phyloP scores from a whole-genome alignment of 148 eudicot species.

The Heliamphora exappendiculata region DNA sequence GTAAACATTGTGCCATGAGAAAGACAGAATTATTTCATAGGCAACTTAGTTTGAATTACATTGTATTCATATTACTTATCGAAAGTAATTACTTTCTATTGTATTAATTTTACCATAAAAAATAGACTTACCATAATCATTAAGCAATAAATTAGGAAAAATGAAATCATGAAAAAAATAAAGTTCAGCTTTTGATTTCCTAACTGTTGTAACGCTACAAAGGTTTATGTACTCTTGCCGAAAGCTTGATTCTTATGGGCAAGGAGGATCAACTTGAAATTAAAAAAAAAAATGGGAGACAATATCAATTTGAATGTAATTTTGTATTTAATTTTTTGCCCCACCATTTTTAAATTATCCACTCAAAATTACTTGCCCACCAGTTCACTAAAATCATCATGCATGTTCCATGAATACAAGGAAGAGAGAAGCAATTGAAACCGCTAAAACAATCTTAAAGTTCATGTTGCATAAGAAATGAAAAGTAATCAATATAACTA shows the following conservation, averaged over 20 bases:
- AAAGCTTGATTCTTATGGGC: background rate
- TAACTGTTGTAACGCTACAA: background rate
- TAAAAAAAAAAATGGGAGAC: background rate
- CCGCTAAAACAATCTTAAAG: background rate
- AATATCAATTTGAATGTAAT: background rate
- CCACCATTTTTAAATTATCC: background rate
- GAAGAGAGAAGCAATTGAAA: background rate
- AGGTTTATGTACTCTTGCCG: background rate
- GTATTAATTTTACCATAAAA: too few relatives aligned
- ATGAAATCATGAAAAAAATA: background rate
- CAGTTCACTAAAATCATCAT: background rate
- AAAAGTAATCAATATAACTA: background rate
- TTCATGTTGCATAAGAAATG: background rate
- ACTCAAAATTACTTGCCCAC: background rate
- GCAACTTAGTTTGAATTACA: too few relatives aligned
- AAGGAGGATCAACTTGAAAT: background rate
- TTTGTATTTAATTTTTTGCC: background rate
- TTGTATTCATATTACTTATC: too few relatives aligned
- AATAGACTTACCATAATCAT: too few relatives aligned
- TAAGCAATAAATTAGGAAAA: too few relatives aligned
- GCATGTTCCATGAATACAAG: background rate
- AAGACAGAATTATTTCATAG: too few relatives aligned
- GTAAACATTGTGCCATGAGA: too few relatives aligned
- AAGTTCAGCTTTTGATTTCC: background rate
- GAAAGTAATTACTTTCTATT: too few relatives aligned